phyloP scores from a whole-genome alignment of 2,329 filamentous ascomycete species.

The Xylariaceae sp. region DNA sequence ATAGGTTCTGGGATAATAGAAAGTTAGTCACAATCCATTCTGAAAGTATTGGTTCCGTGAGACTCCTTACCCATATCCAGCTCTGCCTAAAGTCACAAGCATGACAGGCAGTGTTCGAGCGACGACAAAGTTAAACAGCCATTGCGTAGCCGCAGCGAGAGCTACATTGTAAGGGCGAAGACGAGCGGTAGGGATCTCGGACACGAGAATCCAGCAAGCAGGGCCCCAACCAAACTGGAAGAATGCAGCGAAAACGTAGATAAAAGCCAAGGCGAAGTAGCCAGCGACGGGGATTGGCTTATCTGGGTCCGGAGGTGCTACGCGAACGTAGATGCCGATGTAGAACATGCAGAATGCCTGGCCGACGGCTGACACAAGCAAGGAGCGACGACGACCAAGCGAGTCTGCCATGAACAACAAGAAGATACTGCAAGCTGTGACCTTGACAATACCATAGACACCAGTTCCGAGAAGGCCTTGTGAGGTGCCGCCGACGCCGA shows the following conservation, averaged over 20 bases:
- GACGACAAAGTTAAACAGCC: conserved; percentile 66
- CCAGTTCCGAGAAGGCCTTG: conserved; percentile 60
- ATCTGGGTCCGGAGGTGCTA: conserved; percentile 50
- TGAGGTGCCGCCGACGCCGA: conserved; percentile 42
- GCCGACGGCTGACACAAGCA: conserved; percentile 59
- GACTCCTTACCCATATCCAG: conserved; percentile 37
- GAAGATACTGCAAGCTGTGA: conserved; percentile 55
- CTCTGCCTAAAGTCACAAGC: conserved; percentile 46
- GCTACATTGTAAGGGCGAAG: conserved; percentile 51
- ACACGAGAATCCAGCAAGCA: conserved; percentile 62
- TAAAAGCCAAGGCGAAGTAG: conserved; percentile 64
- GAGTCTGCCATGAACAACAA: conserved; percentile 59
- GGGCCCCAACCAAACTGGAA: conserved; percentile 67
- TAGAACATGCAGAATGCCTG: conserved; percentile 63
- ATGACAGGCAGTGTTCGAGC: conserved; percentile 62
- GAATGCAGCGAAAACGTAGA: conserved; percentile 66
- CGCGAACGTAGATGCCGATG: conserved; percentile 63
- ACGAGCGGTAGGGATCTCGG: conserved; percentile 63
- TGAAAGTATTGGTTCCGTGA: neutral
- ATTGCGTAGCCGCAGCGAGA: conserved; percentile 60
- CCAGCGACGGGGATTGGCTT: conserved; percentile 56
- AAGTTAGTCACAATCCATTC: conserved; percentile 7
- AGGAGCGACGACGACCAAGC: conserved; percentile 52
- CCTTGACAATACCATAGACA: conserved; percentile 62
- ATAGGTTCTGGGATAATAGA: conserved; percentile 42